Evolutionary conservation across 768 basidiomycete species (phyloP), one percentile per base, ranked within the genome.

Genomic region (Lactifluus piperatus): DNA sequence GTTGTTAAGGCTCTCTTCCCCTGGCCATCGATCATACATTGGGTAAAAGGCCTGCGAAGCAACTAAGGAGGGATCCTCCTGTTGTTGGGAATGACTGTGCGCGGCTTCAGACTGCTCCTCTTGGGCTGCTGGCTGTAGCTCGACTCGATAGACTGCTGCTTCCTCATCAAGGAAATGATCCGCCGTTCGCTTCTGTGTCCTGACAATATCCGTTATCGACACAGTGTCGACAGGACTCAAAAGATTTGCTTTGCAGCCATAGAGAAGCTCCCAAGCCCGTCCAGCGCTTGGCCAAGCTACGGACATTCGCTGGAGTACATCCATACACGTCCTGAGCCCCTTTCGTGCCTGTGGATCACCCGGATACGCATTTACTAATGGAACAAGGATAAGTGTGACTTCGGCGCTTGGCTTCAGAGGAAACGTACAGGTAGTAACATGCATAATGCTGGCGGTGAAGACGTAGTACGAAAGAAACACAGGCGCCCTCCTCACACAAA

Each of bases 401-500:
- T 56, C 24, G 4, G 39, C 43, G 24, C 37, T 20, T 47, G 41
- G 7, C 57, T 11, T 14, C 46, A 37, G 3, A 57, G 20, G 20
- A 5, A 13, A 79, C 88, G 64, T 66, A 91, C 88, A 70, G 41
- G 75, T 83, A 2, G 82, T 82, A 47, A 88, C 80, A 65, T 91
- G 89, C 85, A 87, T 88, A 53, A 91, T 81, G 57, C 81, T 81
- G 16, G 88, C 87, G 3, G 85, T 85, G 73, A 91, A 91, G 16
- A 88, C 75, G 66, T 89, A 90, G 67, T 89, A 91, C 65, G 80
- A 84, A 29, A 88, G 71, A 68, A 88, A 91, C 4, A 84, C 85
- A 1, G 88, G 73, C 18, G 81, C 81, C 14, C 79, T 79, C 49
- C 77, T 77, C 57, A 88, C 73, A 44, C 79, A 75, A 70, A 85